Conservation (phyloP, 2,329 filamentous ascomycete species). For the Botrytis porri region DNA sequence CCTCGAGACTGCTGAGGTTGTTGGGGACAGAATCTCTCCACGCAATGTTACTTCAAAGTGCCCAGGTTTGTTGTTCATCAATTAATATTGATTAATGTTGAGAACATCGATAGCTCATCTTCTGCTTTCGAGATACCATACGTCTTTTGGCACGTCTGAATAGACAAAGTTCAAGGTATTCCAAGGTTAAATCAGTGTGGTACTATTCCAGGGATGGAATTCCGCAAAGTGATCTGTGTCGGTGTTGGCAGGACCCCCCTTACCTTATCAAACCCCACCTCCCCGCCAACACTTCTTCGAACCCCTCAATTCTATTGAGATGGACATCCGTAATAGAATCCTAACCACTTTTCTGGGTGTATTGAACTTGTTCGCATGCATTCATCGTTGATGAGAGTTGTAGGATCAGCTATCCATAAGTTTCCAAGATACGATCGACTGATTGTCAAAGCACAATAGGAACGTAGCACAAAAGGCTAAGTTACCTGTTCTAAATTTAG, state of each 20-base stretch:
- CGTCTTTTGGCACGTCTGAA: background rate
- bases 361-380: background rate
- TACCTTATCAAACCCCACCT: background rate
- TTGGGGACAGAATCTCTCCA: background rate
- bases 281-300: background rate
- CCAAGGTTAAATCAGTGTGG: too few relatives aligned
- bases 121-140: background rate
- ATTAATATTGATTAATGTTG: background rate
- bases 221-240: background rate
- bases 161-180: background rate
- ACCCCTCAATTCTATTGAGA: background rate
- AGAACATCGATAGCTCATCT: background rate
- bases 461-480: slow-evolving; percentile 2
- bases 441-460: background rate
- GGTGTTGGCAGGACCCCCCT: background rate
- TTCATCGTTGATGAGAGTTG: background rate
- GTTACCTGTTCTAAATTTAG: slow-evolving; percentile 2
- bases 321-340: background rate
- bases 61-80: background rate
- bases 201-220: background rate
- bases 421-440: background rate
- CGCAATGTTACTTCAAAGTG: background rate
- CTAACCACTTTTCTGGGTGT: background rate
- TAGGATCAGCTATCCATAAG: background rate
- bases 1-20: background rate